These are phyloP conservation scores for Ganoderma lingzhi DNA, from an alignment of 1,284 basidiomycete genomes.

Conservation along the genomic window DNA sequence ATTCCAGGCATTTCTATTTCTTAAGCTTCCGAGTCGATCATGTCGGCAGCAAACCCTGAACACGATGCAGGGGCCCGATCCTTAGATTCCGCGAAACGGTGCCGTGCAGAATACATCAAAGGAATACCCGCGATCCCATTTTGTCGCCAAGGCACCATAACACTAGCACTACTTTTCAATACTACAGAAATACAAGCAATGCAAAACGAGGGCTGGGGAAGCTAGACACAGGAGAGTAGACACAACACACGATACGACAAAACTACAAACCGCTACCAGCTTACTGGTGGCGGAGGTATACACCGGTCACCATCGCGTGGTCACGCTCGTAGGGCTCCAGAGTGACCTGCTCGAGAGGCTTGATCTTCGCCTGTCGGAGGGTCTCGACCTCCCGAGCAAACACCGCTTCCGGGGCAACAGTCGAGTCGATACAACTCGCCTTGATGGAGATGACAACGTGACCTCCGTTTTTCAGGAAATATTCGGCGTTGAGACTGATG, in stretches of 20 bases:
- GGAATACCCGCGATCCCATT: background rate
- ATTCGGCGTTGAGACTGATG: constrained; percentile 92
- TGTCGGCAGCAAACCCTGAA: background rate
- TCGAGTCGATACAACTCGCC: constrained; percentile 99
- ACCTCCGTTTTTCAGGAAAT: constrained; percentile 96
- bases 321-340: constrained; percentile 87
- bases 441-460: constrained; percentile 98
- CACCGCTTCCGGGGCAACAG: constrained; percentile 88
- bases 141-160: background rate
- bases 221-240: constrained; percentile 9
- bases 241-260: constrained; percentile 15
- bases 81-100: background rate
- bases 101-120: background rate
- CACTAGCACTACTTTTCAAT: constrained; percentile 34
- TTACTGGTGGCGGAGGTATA: constrained; percentile 58
- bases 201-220: constrained; percentile 18
- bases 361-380: constrained; percentile 85
- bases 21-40: background rate
- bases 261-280: constrained; percentile 13
- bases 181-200: constrained; percentile 36
- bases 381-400: constrained; percentile 92
- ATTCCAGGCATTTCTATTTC: background rate
- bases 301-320: constrained; percentile 84
- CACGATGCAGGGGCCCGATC: background rate
- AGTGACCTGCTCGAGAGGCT: constrained; percentile 94